Evolutionary conservation across 495 filamentous ascomycete genomes (phyloP), one percentile per base, ranked within the genome.

Genomic region (Aspergillus olivimuriae): DNA sequence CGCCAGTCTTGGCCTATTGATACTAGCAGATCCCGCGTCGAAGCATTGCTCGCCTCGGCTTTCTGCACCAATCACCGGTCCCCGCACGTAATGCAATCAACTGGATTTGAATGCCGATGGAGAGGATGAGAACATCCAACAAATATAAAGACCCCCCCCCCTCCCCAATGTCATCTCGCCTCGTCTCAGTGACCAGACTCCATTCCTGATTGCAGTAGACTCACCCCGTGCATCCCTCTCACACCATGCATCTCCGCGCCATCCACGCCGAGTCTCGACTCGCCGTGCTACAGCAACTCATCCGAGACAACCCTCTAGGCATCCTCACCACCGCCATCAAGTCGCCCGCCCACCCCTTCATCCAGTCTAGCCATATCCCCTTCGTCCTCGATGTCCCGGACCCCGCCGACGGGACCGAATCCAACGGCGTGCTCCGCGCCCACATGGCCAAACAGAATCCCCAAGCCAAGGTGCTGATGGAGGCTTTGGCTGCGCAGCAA

Each of bases 381-480:
- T 81, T 62, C 28, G 52, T 80, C n/a, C 57, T 81, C 2, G 74
- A 81, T 46, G 51, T 70, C 2, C 44, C 53, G 7, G 57, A 60
- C 14, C 37, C 37, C 26, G 10, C 63, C 34, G 62, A 58, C 0
- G 50, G 54, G 4, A 48, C 47, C 11, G 53, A 56, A 30, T 41
- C 53, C 10, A 59, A 67, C 23, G 65, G 65, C 11, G 37, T 43
- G 6, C 56, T 82, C 4, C 66, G 78, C n/a, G 76, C 69, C 9
- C 78, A 82, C 52, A 58, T 80, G 19, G 78, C 77, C 12, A 59
- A 70, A 20, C 55, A 57, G 32, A 82, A 80, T 50, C 77, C 76
- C 0, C 77, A 81, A 44, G 57, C 58, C 31, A 77, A 80, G 58
- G 70, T 71, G 5, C 53, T 81, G n/a, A 72, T 80, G 28, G 70